A percentile compares a stretch with the other conserved stretches of the same genome.
phyloP scores from a whole-genome alignment of 305 asterid species.

The Euphrasia arctica region DNA sequence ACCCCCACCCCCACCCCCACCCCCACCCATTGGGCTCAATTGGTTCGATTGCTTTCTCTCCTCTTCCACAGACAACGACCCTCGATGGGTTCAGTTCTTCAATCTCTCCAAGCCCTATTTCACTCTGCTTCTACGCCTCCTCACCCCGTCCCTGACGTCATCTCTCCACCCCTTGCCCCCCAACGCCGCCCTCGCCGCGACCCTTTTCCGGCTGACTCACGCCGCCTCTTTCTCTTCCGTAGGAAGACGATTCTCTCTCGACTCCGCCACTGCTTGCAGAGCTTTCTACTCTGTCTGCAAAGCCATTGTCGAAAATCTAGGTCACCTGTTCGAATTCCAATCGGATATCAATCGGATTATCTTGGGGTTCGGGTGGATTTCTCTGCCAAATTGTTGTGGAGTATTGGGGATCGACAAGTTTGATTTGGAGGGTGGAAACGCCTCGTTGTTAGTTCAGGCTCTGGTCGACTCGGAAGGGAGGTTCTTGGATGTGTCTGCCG shows the following conservation, averaged over 20 bases:
- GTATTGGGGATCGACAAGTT: conserved; percentile 73
- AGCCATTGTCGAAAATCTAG: conserved; percentile 65
- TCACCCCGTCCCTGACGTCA: conserved; percentile 55
- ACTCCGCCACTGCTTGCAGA: conserved; percentile 56
- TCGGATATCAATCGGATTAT: conserved; percentile 65
- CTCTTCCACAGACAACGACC: conserved; percentile 48
- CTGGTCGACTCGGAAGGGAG: conserved; percentile 94
- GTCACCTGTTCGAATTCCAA: conserved; percentile 77
- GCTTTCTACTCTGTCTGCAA: conserved; percentile 73
- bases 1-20: conserved; percentile 16
- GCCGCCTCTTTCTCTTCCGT: conserved; percentile 60
- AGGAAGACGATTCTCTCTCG: conserved; percentile 66
- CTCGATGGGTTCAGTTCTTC: conserved; percentile 68
- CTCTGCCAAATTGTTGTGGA: conserved; percentile 85
- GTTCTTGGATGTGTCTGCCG: conserved; percentile 87
- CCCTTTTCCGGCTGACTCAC: conserved; percentile 70
- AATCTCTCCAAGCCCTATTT: conserved; percentile 71
- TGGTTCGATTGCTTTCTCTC: conserved; percentile 58
- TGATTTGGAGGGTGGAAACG: conserved; percentile 45
- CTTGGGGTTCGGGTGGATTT: conserved; percentile 86
- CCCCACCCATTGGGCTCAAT: conserved; percentile 26
- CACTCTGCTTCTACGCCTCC: conserved; percentile 77
- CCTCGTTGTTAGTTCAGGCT: conserved; percentile 67
- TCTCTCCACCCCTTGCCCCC: conserved; percentile 54
- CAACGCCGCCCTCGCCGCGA: conserved; percentile 57